Evolutionary conservation across 2,329 filamentous ascomycete genomes (phyloP), one percentile per base, ranked within the genome.

Genomic region (Acrocalymma vagum): DNA sequence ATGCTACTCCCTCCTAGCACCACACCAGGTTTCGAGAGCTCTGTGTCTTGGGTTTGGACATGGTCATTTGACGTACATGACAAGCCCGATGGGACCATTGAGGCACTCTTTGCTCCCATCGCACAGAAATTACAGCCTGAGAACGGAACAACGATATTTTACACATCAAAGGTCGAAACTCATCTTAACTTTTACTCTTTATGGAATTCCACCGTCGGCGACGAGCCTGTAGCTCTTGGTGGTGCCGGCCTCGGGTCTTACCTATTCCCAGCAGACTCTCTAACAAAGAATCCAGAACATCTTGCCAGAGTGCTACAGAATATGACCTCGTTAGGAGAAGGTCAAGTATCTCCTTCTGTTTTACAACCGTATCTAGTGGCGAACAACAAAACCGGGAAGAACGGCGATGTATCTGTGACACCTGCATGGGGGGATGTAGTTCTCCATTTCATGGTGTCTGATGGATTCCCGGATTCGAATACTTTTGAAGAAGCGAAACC

Each of bases 401-500:
- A 6, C 8, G 29, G 17, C 11, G 23, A 36, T 9, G 26, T 36
- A 7, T 38, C 34, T 13, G 16, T 25, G 9, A 38, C 34, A 9
- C 36, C 36, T 8, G 36, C 36, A 4, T 39, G 36, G 36, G 15
- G 27, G n/a, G 18, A 30, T 20, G 36, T 28, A n/a, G 20, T 32
- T 11, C 27, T 39, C 4, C 36, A 39, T 14, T 13, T 26, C 10
- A 31, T 24, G n/a, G 20, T 39, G 5, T 16, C 14, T 10, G 18
- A 16, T 4, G 9, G n/a, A 4, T 39, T 30, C 29, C 28, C 8
- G 20, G 26, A 31, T 22, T 15, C 26, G 14, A 9, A 23, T 14
- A 16, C 41, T 6, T 29, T 21, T n/a, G 22, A 11, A 6, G 34
- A 44, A 29, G 34, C 41, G n/a, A 22, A 33, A 24, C 34, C 41